Percentiles rank a stretch among this genome's conserved stretches.
These are phyloP conservation scores for Akanthomyces uredinophilus DNA, from an alignment of 2,329 filamentous ascomycete genomes.

Conservation along the genomic window DNA sequence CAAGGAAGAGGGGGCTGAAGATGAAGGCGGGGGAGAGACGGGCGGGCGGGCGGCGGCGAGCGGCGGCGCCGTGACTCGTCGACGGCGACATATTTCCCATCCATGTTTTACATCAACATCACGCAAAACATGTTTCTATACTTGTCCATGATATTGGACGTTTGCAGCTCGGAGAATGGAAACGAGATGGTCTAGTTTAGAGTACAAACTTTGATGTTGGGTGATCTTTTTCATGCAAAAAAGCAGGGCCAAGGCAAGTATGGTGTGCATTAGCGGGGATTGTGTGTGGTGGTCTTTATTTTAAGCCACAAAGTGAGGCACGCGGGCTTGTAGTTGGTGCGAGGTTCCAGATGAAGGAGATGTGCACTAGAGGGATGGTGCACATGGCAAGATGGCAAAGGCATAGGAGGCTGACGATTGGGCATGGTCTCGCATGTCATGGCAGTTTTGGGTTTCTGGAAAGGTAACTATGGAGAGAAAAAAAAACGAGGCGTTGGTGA, in stretches of 20 bases:
- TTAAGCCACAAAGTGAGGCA: not conserved
- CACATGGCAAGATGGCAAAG: no score
- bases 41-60: no score
- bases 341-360: no score
- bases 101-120: not conserved
- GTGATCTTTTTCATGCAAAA: not conserved
- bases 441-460: not conserved
- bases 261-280: conserved; percentile 2
- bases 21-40: no score
- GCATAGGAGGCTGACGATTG: not conserved
- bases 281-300: not conserved
- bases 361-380: no score
- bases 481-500: conserved; percentile 4
- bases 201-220: no score
- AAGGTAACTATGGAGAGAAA: not conserved
- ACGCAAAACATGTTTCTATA: not conserved
- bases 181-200: no score
- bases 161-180: no score
- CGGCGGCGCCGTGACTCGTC: no score
- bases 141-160: no score
- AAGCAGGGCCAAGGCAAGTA: not conserved
- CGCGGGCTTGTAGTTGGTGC: no score
- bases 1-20: no score
- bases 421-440: not conserved
- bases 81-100: not conserved